Percentiles rank a stretch among this genome's conserved stretches.
These are phyloP conservation scores for Leonotis leonurus DNA, from an alignment of 257 asterid species.

Conservation along the genomic window DNA sequence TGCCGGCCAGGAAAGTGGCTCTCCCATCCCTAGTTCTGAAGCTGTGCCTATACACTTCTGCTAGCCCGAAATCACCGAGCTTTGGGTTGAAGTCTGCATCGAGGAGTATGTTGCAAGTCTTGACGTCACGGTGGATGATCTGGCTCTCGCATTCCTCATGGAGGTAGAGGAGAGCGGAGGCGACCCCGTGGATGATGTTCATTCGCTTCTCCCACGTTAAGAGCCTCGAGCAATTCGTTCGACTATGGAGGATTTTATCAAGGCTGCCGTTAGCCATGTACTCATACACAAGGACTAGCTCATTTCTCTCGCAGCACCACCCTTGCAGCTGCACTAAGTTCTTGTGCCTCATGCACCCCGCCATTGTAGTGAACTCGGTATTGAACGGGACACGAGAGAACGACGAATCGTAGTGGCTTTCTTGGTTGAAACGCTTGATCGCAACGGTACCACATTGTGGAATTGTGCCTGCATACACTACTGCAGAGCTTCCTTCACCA, in stretches of 20 bases:
- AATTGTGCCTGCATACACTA: conserved; percentile 63
- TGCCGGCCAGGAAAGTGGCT: conserved; percentile 65
- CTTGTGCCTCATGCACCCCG: conserved; percentile 74
- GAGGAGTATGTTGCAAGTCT: conserved; percentile 61
- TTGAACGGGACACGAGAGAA: conserved; percentile 38
- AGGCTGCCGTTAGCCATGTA: conserved; percentile 68
- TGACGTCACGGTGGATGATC: conserved; percentile 73
- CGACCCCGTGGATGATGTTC: conserved; percentile 51
- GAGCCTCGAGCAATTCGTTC: conserved; percentile 14
- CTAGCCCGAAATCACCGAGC: conserved; percentile 75
- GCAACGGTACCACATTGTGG: conserved; percentile 63
- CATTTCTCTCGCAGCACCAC: conserved; percentile 82
- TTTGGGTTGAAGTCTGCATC: conserved; percentile 65
- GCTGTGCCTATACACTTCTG: conserved; percentile 52
- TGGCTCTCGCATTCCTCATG: conserved; percentile 75
- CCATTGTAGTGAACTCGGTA: conserved; percentile 67
- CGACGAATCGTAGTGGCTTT: conserved; percentile 23
- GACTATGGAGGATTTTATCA: conserved; percentile 40
- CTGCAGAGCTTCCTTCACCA: conserved; percentile 77
- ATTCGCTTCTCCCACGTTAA: conserved; percentile 65
- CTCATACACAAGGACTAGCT: conserved; percentile 61
- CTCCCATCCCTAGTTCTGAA: conserved; percentile 28
- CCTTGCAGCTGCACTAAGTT: conserved; percentile 69
- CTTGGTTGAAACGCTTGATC: conserved; percentile 52
- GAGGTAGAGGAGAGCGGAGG: conserved; percentile 58